Conservation (phyloP, 1,284 basidiomycete species). For the Irpex lacteus region DNA sequence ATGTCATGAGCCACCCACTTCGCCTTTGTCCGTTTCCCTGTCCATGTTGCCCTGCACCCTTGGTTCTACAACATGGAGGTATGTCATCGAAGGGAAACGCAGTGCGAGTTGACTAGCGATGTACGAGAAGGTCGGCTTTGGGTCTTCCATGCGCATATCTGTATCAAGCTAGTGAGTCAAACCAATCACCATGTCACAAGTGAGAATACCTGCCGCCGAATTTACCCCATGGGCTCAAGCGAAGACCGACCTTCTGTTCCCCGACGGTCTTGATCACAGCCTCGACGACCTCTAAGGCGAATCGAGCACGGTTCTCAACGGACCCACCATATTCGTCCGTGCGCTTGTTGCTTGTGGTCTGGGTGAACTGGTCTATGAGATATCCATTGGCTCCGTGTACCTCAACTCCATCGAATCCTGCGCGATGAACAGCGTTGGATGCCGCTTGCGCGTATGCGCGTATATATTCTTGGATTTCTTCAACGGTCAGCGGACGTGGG, state of each 20-base stretch:
- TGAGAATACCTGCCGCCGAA: slow-evolving; percentile 24
- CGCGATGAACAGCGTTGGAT: slow-evolving; percentile 21
- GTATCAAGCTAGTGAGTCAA: too few species aligned
- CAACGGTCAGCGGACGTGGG: too few species aligned
- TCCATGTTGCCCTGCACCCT: slow-evolving; percentile 22
- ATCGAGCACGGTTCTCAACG: slow-evolving; percentile 43
- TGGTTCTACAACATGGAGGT: slow-evolving; percentile 48
- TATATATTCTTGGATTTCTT: slow-evolving; percentile 18
- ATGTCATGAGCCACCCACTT: slow-evolving; percentile 5
- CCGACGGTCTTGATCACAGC: too few species aligned
- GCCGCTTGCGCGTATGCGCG: slow-evolving; percentile 21
- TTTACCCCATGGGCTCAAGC: slow-evolving; percentile 42
- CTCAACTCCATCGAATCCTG: background rate
- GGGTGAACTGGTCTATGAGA: slow-evolving; percentile 37
- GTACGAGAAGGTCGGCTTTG: too few species aligned
- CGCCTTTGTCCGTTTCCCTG: slow-evolving; percentile 14
- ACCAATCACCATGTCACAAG: slow-evolving; percentile 35
- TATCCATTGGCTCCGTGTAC: slow-evolving; percentile 28
- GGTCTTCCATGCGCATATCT: too few species aligned
- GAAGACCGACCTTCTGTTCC: too few species aligned
- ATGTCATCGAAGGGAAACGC: slow-evolving; percentile 46
- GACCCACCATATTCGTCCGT: slow-evolving; percentile 58
- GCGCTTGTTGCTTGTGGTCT: slow-evolving; percentile 41
- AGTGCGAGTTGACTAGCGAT: slow-evolving; percentile 14
- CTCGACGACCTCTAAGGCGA: too few species aligned